Conservation (phyloP, 257 asterid species). For the Marsdenia floribunda region DNA sequence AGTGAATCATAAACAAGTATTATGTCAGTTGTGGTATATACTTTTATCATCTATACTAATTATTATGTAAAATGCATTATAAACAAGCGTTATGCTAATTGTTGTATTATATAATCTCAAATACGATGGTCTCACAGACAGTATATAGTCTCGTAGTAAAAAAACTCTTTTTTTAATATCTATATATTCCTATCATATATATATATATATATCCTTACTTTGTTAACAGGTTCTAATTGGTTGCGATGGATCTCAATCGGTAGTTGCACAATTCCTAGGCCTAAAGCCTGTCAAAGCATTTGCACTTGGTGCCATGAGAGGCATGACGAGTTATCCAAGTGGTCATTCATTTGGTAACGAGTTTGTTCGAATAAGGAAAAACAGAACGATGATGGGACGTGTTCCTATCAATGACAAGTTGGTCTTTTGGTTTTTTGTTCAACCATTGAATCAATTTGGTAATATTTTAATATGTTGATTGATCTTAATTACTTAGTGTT, state of each 20-base stretch:
- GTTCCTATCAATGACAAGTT: slow-evolving; percentile 25
- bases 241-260: slow-evolving; percentile 37
- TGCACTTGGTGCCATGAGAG: slow-evolving; percentile 21
- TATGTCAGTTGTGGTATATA: no score
- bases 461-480: neutral
- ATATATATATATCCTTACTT: neutral
- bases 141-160: no score
- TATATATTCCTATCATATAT: no score
- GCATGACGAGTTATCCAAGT: slow-evolving; percentile 30
- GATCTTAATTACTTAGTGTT: neutral
- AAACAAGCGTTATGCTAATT: no score
- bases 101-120: no score
- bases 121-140: no score
- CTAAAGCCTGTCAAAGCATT: slow-evolving; percentile 21
- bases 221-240: slow-evolving; percentile 31
- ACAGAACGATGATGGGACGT: slow-evolving; percentile 21
- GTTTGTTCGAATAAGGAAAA: slow-evolving; percentile 24
- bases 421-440: slow-evolving; percentile 31
- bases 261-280: slow-evolving; percentile 30
- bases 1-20: no score
- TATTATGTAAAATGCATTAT: no score
- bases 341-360: slow-evolving; percentile 24
- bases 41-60: no score
- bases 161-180: no score
- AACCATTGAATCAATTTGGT: slow-evolving; percentile 21